Conservation (phyloP, 1,284 basidiomycete species). For the Thelephora terrestris region DNA sequence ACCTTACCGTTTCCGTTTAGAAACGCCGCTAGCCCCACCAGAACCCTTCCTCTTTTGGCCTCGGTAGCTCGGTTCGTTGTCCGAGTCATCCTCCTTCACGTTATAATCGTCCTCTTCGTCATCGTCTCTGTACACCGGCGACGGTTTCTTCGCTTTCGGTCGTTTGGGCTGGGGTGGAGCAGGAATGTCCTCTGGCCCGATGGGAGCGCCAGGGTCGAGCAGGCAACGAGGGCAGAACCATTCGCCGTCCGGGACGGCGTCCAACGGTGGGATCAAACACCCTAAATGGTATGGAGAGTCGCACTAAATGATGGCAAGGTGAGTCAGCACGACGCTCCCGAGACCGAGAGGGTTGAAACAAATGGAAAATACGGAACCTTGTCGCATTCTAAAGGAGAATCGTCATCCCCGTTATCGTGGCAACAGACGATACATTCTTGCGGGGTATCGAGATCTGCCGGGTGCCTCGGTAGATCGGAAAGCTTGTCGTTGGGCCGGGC, state of each 20-base stretch:
- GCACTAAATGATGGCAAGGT: conserved; percentile 41
- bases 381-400: conserved; percentile 73
- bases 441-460: conserved; percentile 58
- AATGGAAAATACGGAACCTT: conserved; percentile 43
- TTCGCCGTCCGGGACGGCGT: conserved; percentile 75
- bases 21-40: conserved; percentile 7
- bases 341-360: conserved; percentile 1
- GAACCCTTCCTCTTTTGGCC: conserved; percentile 26
- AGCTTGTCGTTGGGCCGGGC: conserved; percentile 59
- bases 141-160: conserved; percentile 12
- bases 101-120: conserved; percentile 11
- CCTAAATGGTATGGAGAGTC: conserved; percentile 81
- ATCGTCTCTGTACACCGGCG: conserved; percentile 4
- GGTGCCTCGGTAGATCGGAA: conserved; percentile 68
- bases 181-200: conserved; percentile 17
- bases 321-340: not conserved
- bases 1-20: no score
- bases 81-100: conserved; percentile 15
- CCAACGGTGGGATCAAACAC: conserved; percentile 74
- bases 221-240: conserved; percentile 83
- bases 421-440: conserved; percentile 67
- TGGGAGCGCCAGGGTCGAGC: conserved; percentile 24
- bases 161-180: conserved; percentile 2
- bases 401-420: conserved; percentile 56
- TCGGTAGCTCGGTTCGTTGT: conserved; percentile 9